Percentiles rank a stretch among this genome's conserved stretches.
Evolutionary conservation across 2,329 filamentous ascomycete species (phyloP).

Genomic region (Leptographium flavum): DNA sequence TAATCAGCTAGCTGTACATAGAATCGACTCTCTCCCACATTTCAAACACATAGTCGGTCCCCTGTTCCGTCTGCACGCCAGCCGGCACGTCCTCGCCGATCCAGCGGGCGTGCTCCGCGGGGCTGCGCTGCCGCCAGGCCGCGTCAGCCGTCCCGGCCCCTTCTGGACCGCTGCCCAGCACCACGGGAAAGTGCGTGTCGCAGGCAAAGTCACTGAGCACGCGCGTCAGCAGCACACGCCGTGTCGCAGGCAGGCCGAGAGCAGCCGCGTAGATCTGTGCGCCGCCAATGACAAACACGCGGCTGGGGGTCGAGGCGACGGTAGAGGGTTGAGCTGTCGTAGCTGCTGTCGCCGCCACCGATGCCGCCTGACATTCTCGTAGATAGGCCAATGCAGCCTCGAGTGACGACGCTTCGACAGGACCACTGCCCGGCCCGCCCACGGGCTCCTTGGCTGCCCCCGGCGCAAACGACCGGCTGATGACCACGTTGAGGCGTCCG

Average conservation of each 20-base stretch:
- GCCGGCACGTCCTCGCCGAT: slow-evolving; percentile 48
- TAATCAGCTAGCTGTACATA: too few species aligned
- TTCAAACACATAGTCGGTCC: slow-evolving; percentile 54
- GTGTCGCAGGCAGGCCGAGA: slow-evolving; percentile 41
- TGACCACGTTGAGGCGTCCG: slow-evolving; percentile 67
- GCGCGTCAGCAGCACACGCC: slow-evolving; percentile 54
- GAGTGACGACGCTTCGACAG: slow-evolving; percentile 44
- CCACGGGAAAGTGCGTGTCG: slow-evolving; percentile 59
- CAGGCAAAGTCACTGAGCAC: slow-evolving; percentile 58
- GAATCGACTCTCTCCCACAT: slow-evolving; percentile 50
- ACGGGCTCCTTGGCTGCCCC: slow-evolving; percentile 5
- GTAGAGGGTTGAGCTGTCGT: too few species aligned
- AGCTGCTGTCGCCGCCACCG: not conserved
- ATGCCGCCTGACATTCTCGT: not conserved
- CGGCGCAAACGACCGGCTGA: slow-evolving; percentile 40
- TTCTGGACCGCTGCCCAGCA: slow-evolving; percentile 30
- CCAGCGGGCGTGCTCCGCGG: slow-evolving; percentile 44
- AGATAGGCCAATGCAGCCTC: slow-evolving; percentile 38
- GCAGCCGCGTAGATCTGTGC: slow-evolving; percentile 70
- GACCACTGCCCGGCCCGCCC: slow-evolving; percentile 17
- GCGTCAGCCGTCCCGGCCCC: slow-evolving; percentile 9
- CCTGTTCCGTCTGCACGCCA: slow-evolving; percentile 46
- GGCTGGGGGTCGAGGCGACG: slow-evolving; percentile 23
- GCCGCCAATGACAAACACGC: slow-evolving; percentile 80
- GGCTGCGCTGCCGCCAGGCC: slow-evolving; percentile 40